A percentile compares a stretch with the other conserved stretches of the same genome.
Conservation (phyloP, 2,329 filamentous ascomycete genomes). For the Raffaelea deltoideospora region DNA sequence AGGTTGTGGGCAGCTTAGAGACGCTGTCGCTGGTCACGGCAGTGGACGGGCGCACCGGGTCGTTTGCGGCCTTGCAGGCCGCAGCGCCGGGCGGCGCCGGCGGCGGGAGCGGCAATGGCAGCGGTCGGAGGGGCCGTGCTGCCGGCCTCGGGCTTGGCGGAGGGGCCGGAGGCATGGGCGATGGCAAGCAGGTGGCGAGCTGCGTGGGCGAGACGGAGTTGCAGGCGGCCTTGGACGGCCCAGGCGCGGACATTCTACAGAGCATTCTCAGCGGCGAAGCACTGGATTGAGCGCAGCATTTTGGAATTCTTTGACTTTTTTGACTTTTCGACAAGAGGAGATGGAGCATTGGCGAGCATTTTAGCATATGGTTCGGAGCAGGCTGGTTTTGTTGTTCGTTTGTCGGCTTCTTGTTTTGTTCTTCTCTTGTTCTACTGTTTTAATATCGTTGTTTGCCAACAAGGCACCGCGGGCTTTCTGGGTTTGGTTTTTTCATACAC, state of each 20-base stretch:
- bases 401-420: no score
- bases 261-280: slow-evolving; percentile 48
- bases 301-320: no score
- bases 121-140: slow-evolving; percentile 30
- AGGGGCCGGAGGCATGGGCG: slow-evolving; percentile 35
- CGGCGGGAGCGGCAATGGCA: no score
- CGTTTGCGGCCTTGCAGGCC: slow-evolving; percentile 47
- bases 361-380: no score
- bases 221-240: slow-evolving; percentile 49
- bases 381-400: no score
- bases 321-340: no score
- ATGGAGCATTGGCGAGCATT: no score
- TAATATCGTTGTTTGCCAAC: no score
- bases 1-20: slow-evolving; percentile 81
- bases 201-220: slow-evolving; percentile 71
- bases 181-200: slow-evolving; percentile 67
- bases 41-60: slow-evolving; percentile 56
- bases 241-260: slow-evolving; percentile 44
- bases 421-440: no score
- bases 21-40: slow-evolving; percentile 65
- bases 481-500: no score
- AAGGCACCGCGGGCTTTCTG: no score
- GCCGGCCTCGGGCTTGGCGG: slow-evolving; percentile 15
- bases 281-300: slow-evolving; percentile 26
- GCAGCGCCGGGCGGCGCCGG: no score